Evolutionary conservation across 176 grass and related monocot species (phyloP), one percentile per base, ranked within the genome.

Genomic region (Cocos nucifera): DNA sequence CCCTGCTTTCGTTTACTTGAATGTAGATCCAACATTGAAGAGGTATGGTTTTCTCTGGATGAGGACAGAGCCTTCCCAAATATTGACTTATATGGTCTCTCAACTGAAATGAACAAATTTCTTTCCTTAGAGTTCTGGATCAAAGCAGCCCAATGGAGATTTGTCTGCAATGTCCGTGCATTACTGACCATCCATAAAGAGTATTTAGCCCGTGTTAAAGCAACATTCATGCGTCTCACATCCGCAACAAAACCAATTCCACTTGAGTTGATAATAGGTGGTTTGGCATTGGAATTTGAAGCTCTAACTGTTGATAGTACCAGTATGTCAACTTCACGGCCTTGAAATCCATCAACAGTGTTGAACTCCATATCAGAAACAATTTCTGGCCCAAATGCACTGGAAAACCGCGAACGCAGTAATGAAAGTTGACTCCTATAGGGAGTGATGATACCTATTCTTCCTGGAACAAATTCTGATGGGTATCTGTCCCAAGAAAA

Each of bases 321-420:
- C 62, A 97, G 74, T 53, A 97, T 97, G 65, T 97, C 92, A 65
- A 97, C 87, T 77, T 97, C 92, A 65, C 92, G 92, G 26, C 92
- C 92, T 91, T 97, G 92, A 82, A 97, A 97, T 61, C 92, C 92
- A 76, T 97, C 87, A 63, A 97, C 84, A 22, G 92, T 97, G 55
- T 91, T 97, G 19, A 97, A 77, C 76, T 97, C 92, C 81, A 88
- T 91, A 27, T 91, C 92, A 69, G 80, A 73, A 80, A 88, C 72
- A 69, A 82, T 69, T 64, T 97, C 92, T 50, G 87, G 66, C n/a
- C 87, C 87, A 80, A 97, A 91, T 57, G 49, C 69, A 32, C 59
- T 71, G 67, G 74, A 86, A 60, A 90, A 91, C 51, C 69, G 86
- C 60, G 83, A 91, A 59, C 84, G 80, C 55, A 97, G 18, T 55